phyloP scores from a whole-genome alignment of 192 early-diverging fungal species.

The Entrophospora sp. region DNA sequence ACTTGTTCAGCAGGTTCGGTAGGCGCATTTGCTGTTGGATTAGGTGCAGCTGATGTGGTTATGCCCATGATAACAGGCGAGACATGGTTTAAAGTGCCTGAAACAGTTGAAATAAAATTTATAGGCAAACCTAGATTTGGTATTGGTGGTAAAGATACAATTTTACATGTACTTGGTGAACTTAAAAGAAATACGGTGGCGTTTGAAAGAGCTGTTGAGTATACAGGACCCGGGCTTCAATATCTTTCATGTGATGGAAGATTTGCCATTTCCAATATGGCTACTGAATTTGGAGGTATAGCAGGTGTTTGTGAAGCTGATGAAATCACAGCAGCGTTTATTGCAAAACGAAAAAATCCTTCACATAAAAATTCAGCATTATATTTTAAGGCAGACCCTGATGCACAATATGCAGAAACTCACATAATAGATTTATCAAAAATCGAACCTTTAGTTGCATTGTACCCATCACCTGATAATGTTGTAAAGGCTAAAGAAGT shows the following conservation, averaged over 20 bases:
- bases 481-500: constrained; percentile 53
- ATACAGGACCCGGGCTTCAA: constrained; percentile 65
- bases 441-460: constrained; percentile 59
- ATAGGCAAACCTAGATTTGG: constrained; percentile 64
- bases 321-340: constrained; percentile 62
- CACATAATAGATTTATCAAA: constrained; percentile 63
- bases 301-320: constrained; percentile 75
- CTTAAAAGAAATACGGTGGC: constrained; percentile 80
- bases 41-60: constrained; percentile 74
- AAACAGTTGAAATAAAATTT: constrained; percentile 71
- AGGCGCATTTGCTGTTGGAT: constrained; percentile 68
- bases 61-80: constrained; percentile 79
- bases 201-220: constrained; percentile 71
- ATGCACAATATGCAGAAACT: constrained; percentile 72
- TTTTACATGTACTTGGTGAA: constrained; percentile 68
- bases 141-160: constrained; percentile 75
- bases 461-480: constrained; percentile 71
- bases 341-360: constrained; percentile 64
- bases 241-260: constrained; percentile 77
- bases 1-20: constrained; percentile 75
- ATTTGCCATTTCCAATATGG: constrained; percentile 76
- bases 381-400: constrained; percentile 65
- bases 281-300: constrained; percentile 80
- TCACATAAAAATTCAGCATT: constrained; percentile 57
- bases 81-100: constrained; percentile 76